phyloP scores from a whole-genome alignment of 768 basidiomycete genomes.

The Pleurotus ostreatus region DNA sequence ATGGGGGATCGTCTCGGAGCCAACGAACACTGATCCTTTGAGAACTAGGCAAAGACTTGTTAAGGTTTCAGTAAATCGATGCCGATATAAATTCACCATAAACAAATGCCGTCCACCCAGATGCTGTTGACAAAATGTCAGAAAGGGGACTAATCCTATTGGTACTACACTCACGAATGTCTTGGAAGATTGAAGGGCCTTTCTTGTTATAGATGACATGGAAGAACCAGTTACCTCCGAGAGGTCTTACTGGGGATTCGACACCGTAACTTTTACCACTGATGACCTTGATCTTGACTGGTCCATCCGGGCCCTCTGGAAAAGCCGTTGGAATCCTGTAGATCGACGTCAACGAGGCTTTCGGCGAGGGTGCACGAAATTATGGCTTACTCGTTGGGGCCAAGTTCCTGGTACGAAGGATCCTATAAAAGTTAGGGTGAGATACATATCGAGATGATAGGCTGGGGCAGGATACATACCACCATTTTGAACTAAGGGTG shows the following conservation, averaged over 20 bases:
- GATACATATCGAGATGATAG: not conserved
- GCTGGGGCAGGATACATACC: constrained; percentile 23
- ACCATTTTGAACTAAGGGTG: constrained; percentile 71
- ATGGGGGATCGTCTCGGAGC: constrained; percentile 40
- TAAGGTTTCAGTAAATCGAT: not conserved
- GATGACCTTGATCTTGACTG: constrained; percentile 75
- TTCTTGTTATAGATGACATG: constrained; percentile 66
- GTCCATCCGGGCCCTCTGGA: constrained; percentile 65
- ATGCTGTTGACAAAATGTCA: constrained; percentile 34
- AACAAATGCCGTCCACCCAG: constrained; percentile 88
- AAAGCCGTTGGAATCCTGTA: constrained; percentile 68
- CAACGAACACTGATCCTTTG: constrained; percentile 64
- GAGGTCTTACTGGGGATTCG: constrained; percentile 83
- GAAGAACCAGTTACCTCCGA: constrained; percentile 94
- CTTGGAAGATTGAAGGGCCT: constrained; percentile 66
- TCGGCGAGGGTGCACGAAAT: not conserved
- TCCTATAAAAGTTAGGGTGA: constrained; percentile 33
- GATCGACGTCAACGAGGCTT: not conserved
- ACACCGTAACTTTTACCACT: constrained; percentile 85
- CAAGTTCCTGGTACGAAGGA: constrained; percentile 82
- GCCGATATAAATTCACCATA: constrained; percentile 52
- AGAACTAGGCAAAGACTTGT: constrained; percentile 36
- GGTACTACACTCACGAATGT: constrained; percentile 54
- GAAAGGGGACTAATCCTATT: not conserved
- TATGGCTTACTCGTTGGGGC: constrained; percentile 48